Conservation (phyloP, 176 grass and related monocot species). For the barley (Hordeum vulgare) region MorexV3_pseudomolecules_assembly NC_058524.1:601411908-601412407, state of each 20-base stretch:
- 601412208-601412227: not conserved
- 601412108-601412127: constrained; percentile 64
- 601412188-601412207: not conserved
- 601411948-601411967: constrained; percentile 84
- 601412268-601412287: not conserved
- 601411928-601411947: constrained; percentile 50
- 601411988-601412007: not conserved
- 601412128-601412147: constrained; percentile 55
- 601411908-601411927: constrained; percentile 41
- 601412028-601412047: not conserved
- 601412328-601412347: constrained; percentile 74
- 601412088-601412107: constrained; percentile 78
- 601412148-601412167: constrained; percentile 60
- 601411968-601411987: constrained; percentile 48
- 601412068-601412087: constrained; percentile 72
- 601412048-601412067: constrained; percentile 57
- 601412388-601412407: constrained; percentile 96
- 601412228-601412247: not conserved
- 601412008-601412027: not conserved
- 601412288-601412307: not conserved
- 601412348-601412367: constrained; percentile 72
- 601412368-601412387: constrained; percentile 72
- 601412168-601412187: constrained; percentile 70
- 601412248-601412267: not conserved
- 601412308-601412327: not conserved